These are phyloP conservation scores for Aspergillus eucalypticola DNA, from an alignment of 2,329 filamentous ascomycete genomes.

Conservation along the genomic window DNA sequence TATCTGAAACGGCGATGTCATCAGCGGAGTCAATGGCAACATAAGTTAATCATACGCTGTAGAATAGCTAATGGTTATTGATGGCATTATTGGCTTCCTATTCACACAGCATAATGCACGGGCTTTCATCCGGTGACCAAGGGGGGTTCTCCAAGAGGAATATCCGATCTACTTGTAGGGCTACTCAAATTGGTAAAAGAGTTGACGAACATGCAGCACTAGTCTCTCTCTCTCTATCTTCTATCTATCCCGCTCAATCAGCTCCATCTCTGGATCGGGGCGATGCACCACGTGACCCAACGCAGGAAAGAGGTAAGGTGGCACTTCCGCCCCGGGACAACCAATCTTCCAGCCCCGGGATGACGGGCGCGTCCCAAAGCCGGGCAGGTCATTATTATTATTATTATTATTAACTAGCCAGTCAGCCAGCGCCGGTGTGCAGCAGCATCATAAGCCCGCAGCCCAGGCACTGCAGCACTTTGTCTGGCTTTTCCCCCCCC, in stretches of 20 bases:
- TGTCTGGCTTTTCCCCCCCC: not conserved
- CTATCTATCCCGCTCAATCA: too few relatives aligned
- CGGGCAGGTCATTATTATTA: too few relatives aligned
- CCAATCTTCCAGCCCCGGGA: slow-evolving; percentile 11
- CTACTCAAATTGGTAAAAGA: not conserved
- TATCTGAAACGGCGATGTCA: slow-evolving; percentile 16
- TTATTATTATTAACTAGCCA: not conserved
- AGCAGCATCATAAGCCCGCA: slow-evolving; percentile 11
- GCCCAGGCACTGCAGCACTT: slow-evolving; percentile 1
- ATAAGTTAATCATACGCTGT: too few relatives aligned
- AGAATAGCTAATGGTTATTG: not conserved
- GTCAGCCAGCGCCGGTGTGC: not conserved
- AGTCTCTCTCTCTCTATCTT: not conserved
- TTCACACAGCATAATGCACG: not conserved
- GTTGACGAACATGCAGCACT: not conserved
- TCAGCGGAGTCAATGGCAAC: slow-evolving; percentile 3
- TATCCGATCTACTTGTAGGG: not conserved
- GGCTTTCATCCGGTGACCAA: not conserved
- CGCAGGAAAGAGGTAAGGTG: slow-evolving; percentile 19
- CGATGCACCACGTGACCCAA: slow-evolving; percentile 9
- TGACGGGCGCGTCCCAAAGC: slow-evolving; percentile 14
- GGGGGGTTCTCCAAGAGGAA: not conserved
- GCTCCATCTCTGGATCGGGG: too few relatives aligned
- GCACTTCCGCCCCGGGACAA: slow-evolving; percentile 16
- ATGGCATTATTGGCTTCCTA: not conserved